phyloP scores from a whole-genome alignment of 148 eudicot species.

The Euryodendron excelsum region DNA sequence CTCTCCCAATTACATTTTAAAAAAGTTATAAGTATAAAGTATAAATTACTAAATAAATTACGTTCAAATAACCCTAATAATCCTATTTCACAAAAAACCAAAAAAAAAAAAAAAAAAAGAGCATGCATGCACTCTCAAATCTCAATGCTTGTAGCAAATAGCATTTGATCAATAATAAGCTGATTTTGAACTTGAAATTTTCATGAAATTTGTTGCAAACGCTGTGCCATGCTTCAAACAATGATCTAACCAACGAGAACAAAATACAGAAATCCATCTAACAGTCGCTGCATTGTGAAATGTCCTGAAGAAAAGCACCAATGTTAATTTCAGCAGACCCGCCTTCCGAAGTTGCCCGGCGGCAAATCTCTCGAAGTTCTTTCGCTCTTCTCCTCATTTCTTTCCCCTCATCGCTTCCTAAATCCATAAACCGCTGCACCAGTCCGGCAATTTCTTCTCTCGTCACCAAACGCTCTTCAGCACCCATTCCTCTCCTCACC shows the following conservation, averaged over 20 bases:
- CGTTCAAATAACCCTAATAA: too few relatives aligned
- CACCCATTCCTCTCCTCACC: conserved; percentile 9
- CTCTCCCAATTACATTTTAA: too few relatives aligned
- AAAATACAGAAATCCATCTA: not conserved
- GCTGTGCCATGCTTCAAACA: not conserved
- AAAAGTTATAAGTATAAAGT: too few relatives aligned
- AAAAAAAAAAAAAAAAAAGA: too few relatives aligned
- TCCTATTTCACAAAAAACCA: too few relatives aligned
- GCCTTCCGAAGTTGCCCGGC: conserved; percentile 16
- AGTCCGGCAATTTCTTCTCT: conserved; percentile 12
- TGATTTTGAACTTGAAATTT: not conserved
- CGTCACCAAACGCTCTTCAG: not conserved
- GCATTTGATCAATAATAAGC: not conserved
- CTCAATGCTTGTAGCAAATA: too few relatives aligned
- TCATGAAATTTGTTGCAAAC: not conserved
- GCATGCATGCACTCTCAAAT: too few relatives aligned
- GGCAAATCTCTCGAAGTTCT: conserved; percentile 9
- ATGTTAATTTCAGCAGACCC: conserved; percentile 29
- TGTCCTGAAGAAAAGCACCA: conserved; percentile 23
- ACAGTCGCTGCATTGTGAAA: not conserved
- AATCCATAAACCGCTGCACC: conserved; percentile 15
- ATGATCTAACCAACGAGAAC: not conserved
- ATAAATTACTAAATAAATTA: too few relatives aligned
- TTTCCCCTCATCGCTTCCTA: conserved; percentile 20
- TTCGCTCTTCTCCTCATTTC: conserved; percentile 26